Conservation (phyloP, 1,139 yeast genomes). For the Diutina mesorugosa region DNA sequence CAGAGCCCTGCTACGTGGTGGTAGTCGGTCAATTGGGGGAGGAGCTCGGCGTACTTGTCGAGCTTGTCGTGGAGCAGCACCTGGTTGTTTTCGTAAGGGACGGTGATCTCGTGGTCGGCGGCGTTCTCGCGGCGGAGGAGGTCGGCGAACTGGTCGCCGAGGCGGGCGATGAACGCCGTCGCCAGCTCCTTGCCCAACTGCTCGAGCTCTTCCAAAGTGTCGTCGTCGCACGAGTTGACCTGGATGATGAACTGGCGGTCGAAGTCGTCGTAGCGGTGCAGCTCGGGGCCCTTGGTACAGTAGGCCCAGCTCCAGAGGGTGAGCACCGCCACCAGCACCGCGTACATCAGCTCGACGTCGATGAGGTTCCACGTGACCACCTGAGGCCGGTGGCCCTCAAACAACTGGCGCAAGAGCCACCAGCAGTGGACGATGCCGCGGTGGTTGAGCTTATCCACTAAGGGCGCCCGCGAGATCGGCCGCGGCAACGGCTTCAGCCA, state of each 20-base stretch:
- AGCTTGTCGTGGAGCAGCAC: slow-evolving; percentile 19
- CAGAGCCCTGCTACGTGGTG: slow-evolving; percentile 8
- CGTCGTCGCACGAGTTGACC: background rate
- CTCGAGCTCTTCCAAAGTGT: background rate
- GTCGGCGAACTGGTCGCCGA: slow-evolving; percentile 15
- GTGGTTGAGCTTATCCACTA: slow-evolving; percentile 20
- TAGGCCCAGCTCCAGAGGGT: slow-evolving; percentile 49
- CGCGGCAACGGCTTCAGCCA: slow-evolving; percentile 21
- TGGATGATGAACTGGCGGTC: slow-evolving; percentile 11
- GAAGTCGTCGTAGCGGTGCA: slow-evolving; percentile 17
- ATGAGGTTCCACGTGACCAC: slow-evolving; percentile 5
- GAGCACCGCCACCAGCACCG: slow-evolving; percentile 37
- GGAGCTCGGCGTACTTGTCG: slow-evolving; percentile 26
- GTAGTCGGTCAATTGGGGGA: slow-evolving; percentile 13
- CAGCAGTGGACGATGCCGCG: slow-evolving; percentile 51
- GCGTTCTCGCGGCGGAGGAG: slow-evolving; percentile 19
- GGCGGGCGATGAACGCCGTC: slow-evolving; percentile 20
- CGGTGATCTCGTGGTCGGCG: slow-evolving; percentile 6
- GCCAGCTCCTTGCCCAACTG: slow-evolving; percentile 15
- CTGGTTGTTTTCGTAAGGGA: slow-evolving; percentile 8
- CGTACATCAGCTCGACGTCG: slow-evolving; percentile 24
- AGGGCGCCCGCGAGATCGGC: background rate
- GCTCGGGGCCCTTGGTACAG: slow-evolving; percentile 43
- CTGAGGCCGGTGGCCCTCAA: slow-evolving; percentile 14
- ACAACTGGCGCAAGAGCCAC: slow-evolving; percentile 41